These are phyloP conservation scores for Exophiala dermatitidis DNA, from an alignment of 2,329 filamentous ascomycete genomes.

Conservation along the genomic window DNA sequence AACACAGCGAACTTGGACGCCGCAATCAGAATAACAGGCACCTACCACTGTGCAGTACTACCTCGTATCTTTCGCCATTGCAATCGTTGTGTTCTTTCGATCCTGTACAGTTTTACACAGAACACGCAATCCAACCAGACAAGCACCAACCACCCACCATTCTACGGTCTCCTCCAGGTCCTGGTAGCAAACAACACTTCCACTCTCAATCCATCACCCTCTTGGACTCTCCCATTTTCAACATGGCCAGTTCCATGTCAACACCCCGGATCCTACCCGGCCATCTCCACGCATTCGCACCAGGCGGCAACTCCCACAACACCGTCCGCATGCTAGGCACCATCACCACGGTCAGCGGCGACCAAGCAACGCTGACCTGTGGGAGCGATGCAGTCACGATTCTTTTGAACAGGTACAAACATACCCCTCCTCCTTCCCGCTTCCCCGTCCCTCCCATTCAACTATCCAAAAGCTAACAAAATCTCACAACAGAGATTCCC, in stretches of 20 bases:
- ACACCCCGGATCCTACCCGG: constrained; percentile 76
- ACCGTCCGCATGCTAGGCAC: constrained; percentile 82
- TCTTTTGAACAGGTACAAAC: constrained; percentile 54
- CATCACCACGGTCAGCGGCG: constrained; percentile 73
- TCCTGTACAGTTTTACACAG: too few species aligned
- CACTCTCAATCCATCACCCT: not conserved
- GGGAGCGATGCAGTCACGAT: constrained; percentile 64
- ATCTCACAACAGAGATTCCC: constrained; percentile 30
- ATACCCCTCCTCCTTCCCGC: too few species aligned
- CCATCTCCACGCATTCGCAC: constrained; percentile 69
- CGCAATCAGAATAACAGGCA: too few species aligned
- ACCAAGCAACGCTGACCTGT: constrained; percentile 71
- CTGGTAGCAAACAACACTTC: not conserved
- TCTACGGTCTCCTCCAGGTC: not conserved
- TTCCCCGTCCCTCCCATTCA: too few species aligned
- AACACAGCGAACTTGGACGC: not conserved
- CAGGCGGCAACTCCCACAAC: constrained; percentile 44
- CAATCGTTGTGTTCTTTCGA: too few species aligned
- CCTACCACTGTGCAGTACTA: too few species aligned
- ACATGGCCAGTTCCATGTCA: constrained; percentile 45
- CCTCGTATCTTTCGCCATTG: too few species aligned
- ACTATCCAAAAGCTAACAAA: not conserved
- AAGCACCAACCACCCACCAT: too few species aligned
- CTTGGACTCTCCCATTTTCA: not conserved
- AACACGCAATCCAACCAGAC: too few species aligned